These are phyloP conservation scores for Kwoniella sp. DNA, from an alignment of 768 basidiomycete species.

Conservation along the genomic window DNA sequence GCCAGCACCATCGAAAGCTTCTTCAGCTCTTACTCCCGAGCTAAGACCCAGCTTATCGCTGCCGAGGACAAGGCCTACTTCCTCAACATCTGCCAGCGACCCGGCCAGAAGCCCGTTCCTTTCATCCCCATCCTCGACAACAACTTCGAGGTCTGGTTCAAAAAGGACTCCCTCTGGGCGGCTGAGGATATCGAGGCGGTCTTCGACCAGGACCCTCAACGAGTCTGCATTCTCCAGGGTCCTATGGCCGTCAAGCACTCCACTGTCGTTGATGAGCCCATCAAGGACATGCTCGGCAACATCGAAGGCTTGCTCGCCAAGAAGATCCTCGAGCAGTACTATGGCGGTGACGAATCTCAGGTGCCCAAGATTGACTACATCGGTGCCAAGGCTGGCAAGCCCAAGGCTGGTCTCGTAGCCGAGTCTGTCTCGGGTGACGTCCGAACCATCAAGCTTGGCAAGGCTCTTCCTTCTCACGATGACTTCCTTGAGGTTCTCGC, in stretches of 20 bases:
- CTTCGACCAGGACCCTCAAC: constrained; percentile 97
- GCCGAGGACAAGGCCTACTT: constrained; percentile 94
- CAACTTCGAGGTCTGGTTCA: constrained; percentile 97
- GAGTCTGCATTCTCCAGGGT: constrained; percentile 95
- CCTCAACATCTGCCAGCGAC: constrained; percentile 90
- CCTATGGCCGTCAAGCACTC: constrained; percentile 91
- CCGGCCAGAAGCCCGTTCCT: constrained; percentile 96
- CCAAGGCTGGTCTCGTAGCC: constrained; percentile 58
- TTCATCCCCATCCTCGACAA: constrained; percentile 96
- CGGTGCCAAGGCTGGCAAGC: constrained; percentile 59
- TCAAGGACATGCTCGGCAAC: constrained; percentile 86
- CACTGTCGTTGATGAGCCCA: constrained; percentile 85
- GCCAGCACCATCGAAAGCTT: constrained; percentile 67
- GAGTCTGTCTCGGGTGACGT: constrained; percentile 62
- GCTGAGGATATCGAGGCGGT: constrained; percentile 98
- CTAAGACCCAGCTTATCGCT: constrained; percentile 80
- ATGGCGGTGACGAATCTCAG: constrained; percentile 70
- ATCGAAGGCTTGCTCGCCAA: constrained; percentile 76
- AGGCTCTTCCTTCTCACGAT: constrained; percentile 63
- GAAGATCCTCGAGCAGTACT: constrained; percentile 75
- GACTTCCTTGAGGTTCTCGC: constrained; percentile 84
- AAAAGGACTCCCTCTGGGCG: constrained; percentile 99
- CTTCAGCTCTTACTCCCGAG: constrained; percentile 80
- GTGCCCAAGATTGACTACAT: constrained; percentile 87
- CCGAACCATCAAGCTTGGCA: constrained; percentile 58